phyloP scores from a whole-genome alignment of 495 filamentous ascomycete genomes.

The Rusavskia elegans region DNA sequence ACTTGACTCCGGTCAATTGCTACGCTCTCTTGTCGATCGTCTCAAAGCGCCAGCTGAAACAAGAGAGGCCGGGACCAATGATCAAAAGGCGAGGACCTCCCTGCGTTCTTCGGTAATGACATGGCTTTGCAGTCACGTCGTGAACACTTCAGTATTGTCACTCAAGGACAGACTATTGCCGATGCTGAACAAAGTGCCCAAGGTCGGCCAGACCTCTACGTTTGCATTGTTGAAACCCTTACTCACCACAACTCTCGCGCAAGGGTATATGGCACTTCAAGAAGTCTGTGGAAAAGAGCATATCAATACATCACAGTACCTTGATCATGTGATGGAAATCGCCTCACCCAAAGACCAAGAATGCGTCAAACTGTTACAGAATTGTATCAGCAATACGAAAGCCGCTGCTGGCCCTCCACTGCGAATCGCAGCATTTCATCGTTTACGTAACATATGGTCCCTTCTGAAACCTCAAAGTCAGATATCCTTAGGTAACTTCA shows the following conservation, averaged over 20 bases:
- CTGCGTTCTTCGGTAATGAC: conserved; percentile 46
- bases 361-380: conserved; percentile 43
- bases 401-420: conserved; percentile 30
- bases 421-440: conserved; percentile 42
- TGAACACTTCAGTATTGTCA: conserved; percentile 44
- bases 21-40: conserved; percentile 37
- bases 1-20: conserved; percentile 51
- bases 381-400: conserved; percentile 32
- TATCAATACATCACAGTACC: conserved; percentile 39
- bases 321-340: conserved; percentile 41
- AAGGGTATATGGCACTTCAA: conserved; percentile 27
- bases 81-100: conserved; percentile 41
- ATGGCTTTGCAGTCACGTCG: conserved; percentile 61
- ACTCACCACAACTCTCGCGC: conserved; percentile 45
- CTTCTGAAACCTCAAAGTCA: conserved; percentile 49
- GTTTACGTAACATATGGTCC: conserved; percentile 53
- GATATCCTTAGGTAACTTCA: conserved; percentile 36
- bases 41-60: conserved; percentile 30
- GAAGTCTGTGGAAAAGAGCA: conserved; percentile 37
- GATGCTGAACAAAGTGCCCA: conserved; percentile 54
- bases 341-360: conserved; percentile 51
- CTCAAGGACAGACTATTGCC: conserved; percentile 54
- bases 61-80: conserved; percentile 28
- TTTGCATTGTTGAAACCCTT: conserved; percentile 54
- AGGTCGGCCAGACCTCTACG: conserved; percentile 46